Conservation (phyloP, 2,329 filamentous ascomycete species). For the Alternaria sp. region DNA sequence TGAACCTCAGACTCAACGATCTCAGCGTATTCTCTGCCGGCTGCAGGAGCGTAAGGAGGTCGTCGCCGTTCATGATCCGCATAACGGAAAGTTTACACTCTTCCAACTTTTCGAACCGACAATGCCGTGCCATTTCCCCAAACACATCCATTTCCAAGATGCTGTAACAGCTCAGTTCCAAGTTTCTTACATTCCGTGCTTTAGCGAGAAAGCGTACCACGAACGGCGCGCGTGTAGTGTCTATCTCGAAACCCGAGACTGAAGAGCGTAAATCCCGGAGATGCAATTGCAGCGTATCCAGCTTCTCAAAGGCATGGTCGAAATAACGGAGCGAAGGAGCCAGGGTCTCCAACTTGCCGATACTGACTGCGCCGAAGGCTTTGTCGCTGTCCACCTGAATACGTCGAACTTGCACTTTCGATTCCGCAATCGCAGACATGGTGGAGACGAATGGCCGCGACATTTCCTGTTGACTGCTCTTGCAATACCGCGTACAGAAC, state of each 20-base stretch:
- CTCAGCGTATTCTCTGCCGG: constrained; percentile 13
- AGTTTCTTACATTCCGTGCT: constrained; percentile 14
- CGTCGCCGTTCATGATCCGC: constrained; percentile 7
- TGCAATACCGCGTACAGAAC: constrained; percentile 26
- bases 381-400: constrained; percentile 9
- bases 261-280: constrained; percentile 37
- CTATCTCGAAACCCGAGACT: constrained; percentile 31
- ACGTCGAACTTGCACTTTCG: constrained; percentile 9
- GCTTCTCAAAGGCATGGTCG: constrained; percentile 17
- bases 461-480: constrained; percentile 35
- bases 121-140: constrained; percentile 29
- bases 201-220: constrained; percentile 37
- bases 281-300: constrained; percentile 26
- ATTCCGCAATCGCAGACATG: constrained; percentile 25
- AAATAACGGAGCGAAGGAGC: constrained; percentile 19
- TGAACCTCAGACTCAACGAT: constrained; percentile 16
- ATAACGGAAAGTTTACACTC: constrained; percentile 27
- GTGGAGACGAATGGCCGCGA: constrained; percentile 35
- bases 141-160: constrained; percentile 31
- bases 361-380: constrained; percentile 24
- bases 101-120: constrained; percentile 19
- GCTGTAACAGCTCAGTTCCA: constrained; percentile 34
- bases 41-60: constrained; percentile 22
- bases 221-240: constrained; percentile 25
- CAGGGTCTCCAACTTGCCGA: constrained; percentile 28